Base-by-base conservation (phyloP, 176 grass and related monocot genomes). In the Leersia perrieri region DNA sequence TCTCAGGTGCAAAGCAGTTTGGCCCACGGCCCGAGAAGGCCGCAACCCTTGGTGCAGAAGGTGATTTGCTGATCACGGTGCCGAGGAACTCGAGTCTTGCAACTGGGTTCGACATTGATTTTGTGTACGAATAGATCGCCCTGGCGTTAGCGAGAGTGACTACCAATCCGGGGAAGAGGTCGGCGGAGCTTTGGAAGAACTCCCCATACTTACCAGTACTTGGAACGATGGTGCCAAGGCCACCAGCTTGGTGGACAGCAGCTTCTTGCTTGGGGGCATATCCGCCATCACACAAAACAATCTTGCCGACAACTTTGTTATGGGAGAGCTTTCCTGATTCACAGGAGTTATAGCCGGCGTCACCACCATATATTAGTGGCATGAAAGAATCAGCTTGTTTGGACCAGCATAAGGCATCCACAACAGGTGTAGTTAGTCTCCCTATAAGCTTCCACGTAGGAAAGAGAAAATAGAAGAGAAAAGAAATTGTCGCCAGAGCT, bases 1-100 rank as follows among this genome's bases (percentile, higher is more conserved):
- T 92, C 40, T 79, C 74, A 3, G 79, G 33, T 0, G 39, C 83
- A 8, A 69, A 16, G 57, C 6, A 28, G 30, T 84, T 92, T 0
- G 90, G 90, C 0, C 86, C 90, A 13, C 86, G 79, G 74, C 86
- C 86, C 3, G 90, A 92, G 73, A 89, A 89, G 20, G 87, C n/a
- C 1, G 83, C 83, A 11, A 89, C 83, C 77, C 74, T 70, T 1
- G 87, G 86, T 0, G 83, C 88, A 7, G 88, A 27, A 0, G 91
- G 88, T 0, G 85, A 80, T 1, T 15, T 3, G 1, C 68, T 68
- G 76, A 94, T 70, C 35, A 80, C 79, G 3, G 88, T 88, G 62
- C 85, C 85, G 0, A 1, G 33, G 71, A 90, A 91, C 5, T 76
- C 5, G 23, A 94, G 64, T 11, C 55, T 88, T 13, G 88, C 88